Evolutionary conservation across 1,284 basidiomycete genomes (phyloP), one percentile per base, ranked within the genome.

Genomic region (Vanrija pseudolonga): DNA sequence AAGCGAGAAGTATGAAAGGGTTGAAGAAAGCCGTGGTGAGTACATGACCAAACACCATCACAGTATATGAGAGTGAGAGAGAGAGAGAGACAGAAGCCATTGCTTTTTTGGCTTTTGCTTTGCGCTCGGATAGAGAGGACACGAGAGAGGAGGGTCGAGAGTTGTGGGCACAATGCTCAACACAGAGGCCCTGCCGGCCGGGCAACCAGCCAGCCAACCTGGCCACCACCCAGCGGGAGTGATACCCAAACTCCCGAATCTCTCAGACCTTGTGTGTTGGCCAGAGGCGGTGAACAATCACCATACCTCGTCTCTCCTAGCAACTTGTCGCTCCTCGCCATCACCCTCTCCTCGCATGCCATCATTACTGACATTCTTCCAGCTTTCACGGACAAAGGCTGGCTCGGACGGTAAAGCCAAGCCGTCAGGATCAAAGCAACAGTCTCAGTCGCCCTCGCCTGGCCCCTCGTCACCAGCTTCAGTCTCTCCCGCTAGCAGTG

Each of bases 11-110:
- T 60, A 94, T 94, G 90, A 94, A 93, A 80, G 85, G 85, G 62
- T 80, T 94, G 72, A 91, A 89, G 83, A 93, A 91, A 80, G 86
- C 86, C 63, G 80, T 92, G 74, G 90, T 91, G 68, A 72, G 72
- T 75, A 47, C 28, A 47, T 38, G 46, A 47, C 46, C n/a, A n/a
- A 47, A 47, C 32, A 37, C 17, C 37, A 39, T 39, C 8, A 15
- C 32, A 23, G n/a, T n/a, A n/a, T n/a, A n/a, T n/a, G n/a, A n/a
- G n/a, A n/a, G n/a, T n/a, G n/a, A n/a, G n/a, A n/a, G n/a, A n/a
- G n/a, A n/a, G 24, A 6, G 14, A 32, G 36, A n/a, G 17, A 23
- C 20, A 23, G 39, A 47, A 36, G 46, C 37, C 37, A 22, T 20
- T 18, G 22, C 15, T 11, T 39, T 32, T 32, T 12, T n/a, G n/a